Conservation (phyloP, 2,329 filamentous ascomycete species). For the Aspergillus novoparasiticus region DNA sequence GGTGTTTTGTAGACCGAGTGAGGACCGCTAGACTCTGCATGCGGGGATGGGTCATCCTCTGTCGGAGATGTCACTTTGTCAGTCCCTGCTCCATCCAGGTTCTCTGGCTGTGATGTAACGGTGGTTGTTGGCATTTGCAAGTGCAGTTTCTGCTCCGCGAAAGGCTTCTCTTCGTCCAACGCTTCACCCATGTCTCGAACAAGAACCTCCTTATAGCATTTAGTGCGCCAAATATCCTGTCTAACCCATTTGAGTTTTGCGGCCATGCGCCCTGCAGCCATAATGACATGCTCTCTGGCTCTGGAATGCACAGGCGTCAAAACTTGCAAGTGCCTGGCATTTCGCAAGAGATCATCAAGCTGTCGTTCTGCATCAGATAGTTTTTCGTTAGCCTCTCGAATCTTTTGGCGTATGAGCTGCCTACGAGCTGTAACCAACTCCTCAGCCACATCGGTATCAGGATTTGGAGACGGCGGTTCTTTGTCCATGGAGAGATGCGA, state of each 20-base stretch:
- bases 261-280: constrained; percentile 79
- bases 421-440: constrained; percentile 82
- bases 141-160: constrained; percentile 29
- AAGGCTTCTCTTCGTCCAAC: constrained; percentile 26
- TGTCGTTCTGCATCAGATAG: constrained; percentile 72
- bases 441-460: constrained; percentile 76
- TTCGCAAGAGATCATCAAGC: constrained; percentile 80
- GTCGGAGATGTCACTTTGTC: constrained; percentile 18
- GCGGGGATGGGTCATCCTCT: constrained; percentile 11
- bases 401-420: constrained; percentile 80
- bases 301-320: constrained; percentile 89
- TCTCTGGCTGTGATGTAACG: constrained; percentile 19
- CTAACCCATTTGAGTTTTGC: constrained; percentile 93
- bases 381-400: constrained; percentile 79
- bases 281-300: constrained; percentile 82
- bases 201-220: constrained; percentile 87
- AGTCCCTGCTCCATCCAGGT: background rate
- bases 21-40: constrained; percentile 17
- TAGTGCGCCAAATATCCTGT: constrained; percentile 89
- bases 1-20: constrained; percentile 23
- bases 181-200: constrained; percentile 85
- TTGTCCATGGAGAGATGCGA: constrained; percentile 68
- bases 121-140: constrained; percentile 20
- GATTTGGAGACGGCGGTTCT: constrained; percentile 73
- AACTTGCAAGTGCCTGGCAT: constrained; percentile 86